Percentiles rank a stretch among this genome's conserved stretches.
These are phyloP conservation scores for Quercus mongolica DNA, from an alignment of 306 rosid genomes.

Conservation along the genomic window DNA sequence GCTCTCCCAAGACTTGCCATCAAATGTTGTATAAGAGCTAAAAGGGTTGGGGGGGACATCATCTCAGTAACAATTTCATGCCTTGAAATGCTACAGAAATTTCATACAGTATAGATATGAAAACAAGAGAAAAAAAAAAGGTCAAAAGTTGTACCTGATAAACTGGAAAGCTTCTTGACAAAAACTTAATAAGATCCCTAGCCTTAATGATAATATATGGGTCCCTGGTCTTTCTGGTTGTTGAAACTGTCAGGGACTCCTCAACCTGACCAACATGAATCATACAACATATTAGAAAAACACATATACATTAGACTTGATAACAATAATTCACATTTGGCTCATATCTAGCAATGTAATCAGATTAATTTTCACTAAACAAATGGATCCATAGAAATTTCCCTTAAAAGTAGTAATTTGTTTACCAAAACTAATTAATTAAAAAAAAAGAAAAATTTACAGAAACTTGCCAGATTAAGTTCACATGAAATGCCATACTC, in stretches of 20 bases:
- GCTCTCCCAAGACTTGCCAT: neutral
- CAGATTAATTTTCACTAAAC: neutral
- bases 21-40: too few species aligned
- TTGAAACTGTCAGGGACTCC: constrained; percentile 61
- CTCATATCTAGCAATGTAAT: neutral
- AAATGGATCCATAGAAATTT: neutral
- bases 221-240: constrained; percentile 47
- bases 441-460: neutral
- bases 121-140: neutral
- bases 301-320: neutral
- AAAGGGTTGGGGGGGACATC: too few species aligned
- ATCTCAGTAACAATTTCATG: neutral
- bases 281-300: neutral
- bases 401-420: neutral
- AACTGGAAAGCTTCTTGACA: constrained; percentile 90
- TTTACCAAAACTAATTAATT: neutral
- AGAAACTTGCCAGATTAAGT: constrained; percentile 55
- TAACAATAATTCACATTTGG: too few species aligned
- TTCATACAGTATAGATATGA: too few species aligned
- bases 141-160: constrained; percentile 47
- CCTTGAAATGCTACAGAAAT: neutral
- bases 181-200: constrained; percentile 83
- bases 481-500: constrained; percentile 23
- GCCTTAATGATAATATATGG: constrained; percentile 84
- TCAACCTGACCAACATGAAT: constrained; percentile 42